These are phyloP conservation scores for Trichoderma sp. DNA, from an alignment of 2,329 filamentous ascomycete species.

Conservation along the genomic window DNA sequence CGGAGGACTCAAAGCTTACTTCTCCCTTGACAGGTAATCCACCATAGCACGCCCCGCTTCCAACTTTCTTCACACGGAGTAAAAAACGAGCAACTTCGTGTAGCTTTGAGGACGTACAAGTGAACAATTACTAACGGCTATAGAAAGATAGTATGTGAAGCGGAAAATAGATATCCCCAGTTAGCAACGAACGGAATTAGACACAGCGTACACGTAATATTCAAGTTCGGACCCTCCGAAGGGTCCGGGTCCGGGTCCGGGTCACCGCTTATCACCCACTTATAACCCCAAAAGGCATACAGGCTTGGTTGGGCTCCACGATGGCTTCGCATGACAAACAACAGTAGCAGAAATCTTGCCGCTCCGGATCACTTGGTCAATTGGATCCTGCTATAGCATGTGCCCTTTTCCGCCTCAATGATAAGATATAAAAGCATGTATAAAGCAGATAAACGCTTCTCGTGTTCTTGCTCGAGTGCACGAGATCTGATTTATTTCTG, in stretches of 20 bases:
- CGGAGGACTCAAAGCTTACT: conserved; percentile 4
- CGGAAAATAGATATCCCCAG: background rate
- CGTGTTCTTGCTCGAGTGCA: background rate
- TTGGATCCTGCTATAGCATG: background rate
- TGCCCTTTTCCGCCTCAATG: background rate
- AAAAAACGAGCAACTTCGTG: background rate
- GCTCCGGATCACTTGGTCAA: background rate
- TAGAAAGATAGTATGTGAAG: background rate
- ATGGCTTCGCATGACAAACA: background rate
- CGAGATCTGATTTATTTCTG: background rate
- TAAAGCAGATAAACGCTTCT: background rate
- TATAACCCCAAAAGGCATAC: background rate
- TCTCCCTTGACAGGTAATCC: background rate
- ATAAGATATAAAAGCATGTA: background rate
- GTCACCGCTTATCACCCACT: background rate
- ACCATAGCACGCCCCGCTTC: background rate
- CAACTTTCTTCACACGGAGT: background rate
- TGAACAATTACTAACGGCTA: background rate
- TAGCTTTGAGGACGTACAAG: background rate
- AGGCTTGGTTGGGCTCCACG: background rate
- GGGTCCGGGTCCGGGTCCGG: conserved; percentile 15
- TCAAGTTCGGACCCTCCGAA: conserved; percentile 20
- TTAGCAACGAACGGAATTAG: background rate
- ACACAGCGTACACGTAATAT: conserved; percentile 1
- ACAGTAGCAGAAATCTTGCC: background rate